Base-by-base conservation (phyloP, 2,329 filamentous ascomycete species). In the Lasiodiplodia sp. region DNA sequence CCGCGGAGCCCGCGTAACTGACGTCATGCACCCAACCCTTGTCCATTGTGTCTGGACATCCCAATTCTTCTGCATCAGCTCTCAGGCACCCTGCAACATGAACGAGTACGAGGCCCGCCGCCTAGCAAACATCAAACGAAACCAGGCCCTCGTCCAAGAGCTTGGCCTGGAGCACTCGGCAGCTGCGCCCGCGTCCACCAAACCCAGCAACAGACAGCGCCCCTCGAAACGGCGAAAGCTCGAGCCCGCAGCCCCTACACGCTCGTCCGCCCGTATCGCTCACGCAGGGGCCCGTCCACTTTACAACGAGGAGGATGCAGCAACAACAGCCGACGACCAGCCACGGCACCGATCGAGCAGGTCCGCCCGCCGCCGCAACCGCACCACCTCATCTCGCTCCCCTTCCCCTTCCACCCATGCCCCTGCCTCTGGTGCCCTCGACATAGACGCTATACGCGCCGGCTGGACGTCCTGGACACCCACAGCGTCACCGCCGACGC, bases 191-290 rank as follows among this genome's bases (percentile, higher is more conserved):
- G 67, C 23, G 47, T 62, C 73, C 40, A 11, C 28, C 25, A 6
- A 53, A 53, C 12, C 28, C 5, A 56, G n/a, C 5, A 73, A 18
- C 40, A n/a, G n/a, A 8, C 40, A 21, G 62, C 76, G 11, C 57
- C 75, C 3, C 14, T 25, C 68, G 28, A 85, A 85, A 73, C 81
- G 80, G 56, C 79, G 80, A 31, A 84, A 80, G 70, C 65, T 81
- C 71, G 40, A 56, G 23, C 52, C 64, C 12, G 64, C 69, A 64
- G 71, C 72, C 34, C 82, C 83, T 0, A 80, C 82, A 2, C 78
- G 85, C 49, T 75, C 78, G 5, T 87, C 85, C 25, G 81, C 84
- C 21, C 81, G 85, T 16, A 81, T 87, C 44, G 83, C 85, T 23
- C 78, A 78, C 7, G 77, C 78, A 1, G 72, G 76, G 1, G 66